phyloP scores from a whole-genome alignment of 345 rosid genomes.

The Gossypium rotundifolium region DNA sequence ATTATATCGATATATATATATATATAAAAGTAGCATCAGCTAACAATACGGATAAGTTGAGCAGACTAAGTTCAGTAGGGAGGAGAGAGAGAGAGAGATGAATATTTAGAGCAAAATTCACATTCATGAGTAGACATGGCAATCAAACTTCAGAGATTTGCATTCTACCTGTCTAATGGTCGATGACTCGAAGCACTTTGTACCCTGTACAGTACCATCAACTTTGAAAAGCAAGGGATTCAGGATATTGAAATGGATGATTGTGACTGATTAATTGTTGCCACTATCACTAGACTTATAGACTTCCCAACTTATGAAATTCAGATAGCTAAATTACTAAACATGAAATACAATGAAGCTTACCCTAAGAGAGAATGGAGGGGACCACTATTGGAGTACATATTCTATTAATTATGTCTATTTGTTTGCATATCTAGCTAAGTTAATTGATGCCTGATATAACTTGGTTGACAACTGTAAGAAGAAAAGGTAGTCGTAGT shows the following conservation, averaged over 20 bases:
- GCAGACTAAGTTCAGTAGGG: neutral
- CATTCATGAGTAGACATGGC: neutral
- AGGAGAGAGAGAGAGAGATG: neutral
- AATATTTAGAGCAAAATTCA: neutral
- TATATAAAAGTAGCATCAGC: neutral
- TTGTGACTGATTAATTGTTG: neutral
- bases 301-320: neutral
- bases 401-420: neutral
- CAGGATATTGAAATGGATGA: neutral
- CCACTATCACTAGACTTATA: neutral
- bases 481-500: too few species aligned
- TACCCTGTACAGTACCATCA: neutral
- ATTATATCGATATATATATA: neutral
- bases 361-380: neutral
- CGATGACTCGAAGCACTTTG: neutral
- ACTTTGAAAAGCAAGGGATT: conserved; percentile 5
- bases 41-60: neutral
- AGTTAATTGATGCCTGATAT: neutral
- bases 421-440: neutral
- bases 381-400: neutral
- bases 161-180: neutral
- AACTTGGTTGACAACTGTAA: neutral
- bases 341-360: neutral
- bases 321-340: neutral
- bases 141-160: neutral